Conservation (phyloP, 306 rosid genomes). For the Vachellia collinsii region DNA sequence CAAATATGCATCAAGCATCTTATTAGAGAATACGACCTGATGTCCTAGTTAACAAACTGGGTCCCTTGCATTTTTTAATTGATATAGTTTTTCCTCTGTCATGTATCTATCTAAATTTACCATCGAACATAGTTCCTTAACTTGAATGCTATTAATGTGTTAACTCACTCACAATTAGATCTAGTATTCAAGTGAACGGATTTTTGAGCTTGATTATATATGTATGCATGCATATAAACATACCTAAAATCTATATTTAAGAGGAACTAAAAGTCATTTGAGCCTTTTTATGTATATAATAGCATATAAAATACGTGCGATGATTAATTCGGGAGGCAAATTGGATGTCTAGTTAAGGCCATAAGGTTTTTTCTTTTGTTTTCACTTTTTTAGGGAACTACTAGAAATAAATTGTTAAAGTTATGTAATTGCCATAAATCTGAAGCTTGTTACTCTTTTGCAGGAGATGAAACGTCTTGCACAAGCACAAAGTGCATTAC, state of each 20-base stretch:
- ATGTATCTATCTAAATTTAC: neutral
- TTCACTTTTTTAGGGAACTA: neutral
- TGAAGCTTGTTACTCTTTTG: slow-evolving; percentile 35
- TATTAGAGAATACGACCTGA: too few relatives aligned
- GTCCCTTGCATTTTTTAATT: too few relatives aligned
- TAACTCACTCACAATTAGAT: neutral
- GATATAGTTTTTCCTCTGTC: neutral
- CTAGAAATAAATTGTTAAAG: neutral
- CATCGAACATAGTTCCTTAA: too few relatives aligned
- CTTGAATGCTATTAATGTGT: neutral
- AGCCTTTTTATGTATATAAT: neutral
- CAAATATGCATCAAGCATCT: neutral
- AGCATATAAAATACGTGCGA: neutral
- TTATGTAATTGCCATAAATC: neutral
- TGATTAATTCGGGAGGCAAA: neutral
- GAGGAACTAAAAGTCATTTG: neutral
- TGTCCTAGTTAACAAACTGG: too few relatives aligned
- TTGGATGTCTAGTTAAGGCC: neutral
- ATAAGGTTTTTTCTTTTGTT: too few relatives aligned
- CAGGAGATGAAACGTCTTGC: slow-evolving; percentile 84
- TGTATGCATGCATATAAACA: too few relatives aligned
- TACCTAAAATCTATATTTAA: too few relatives aligned
- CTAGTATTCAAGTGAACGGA: neutral
- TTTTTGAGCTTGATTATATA: neutral
- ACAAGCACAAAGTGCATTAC: slow-evolving; percentile 70